phyloP scores from a whole-genome alignment of 2,329 filamentous ascomycete genomes.

The Xylariales sp. region DNA sequence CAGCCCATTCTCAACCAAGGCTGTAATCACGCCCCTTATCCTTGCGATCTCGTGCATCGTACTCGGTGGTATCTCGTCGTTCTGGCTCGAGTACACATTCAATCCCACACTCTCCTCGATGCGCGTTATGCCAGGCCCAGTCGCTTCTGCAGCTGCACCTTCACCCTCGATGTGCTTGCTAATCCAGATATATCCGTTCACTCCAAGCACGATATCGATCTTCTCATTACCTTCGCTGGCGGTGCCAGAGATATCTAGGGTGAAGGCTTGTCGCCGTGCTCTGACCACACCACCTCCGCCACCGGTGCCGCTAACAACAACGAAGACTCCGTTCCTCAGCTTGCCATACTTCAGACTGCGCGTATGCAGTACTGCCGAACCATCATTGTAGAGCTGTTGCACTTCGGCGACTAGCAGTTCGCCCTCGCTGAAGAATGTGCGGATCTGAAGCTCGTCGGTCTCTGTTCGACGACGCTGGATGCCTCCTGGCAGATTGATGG shows the following conservation, averaged over 20 bases:
- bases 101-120: slow-evolving; percentile 83
- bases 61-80: slow-evolving; percentile 72
- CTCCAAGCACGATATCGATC: slow-evolving; percentile 83
- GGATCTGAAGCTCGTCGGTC: slow-evolving; percentile 94
- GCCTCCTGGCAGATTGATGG: slow-evolving; percentile 92
- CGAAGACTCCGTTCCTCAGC: slow-evolving; percentile 86
- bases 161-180: slow-evolving; percentile 71
- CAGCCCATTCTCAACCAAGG: slow-evolving; percentile 75
- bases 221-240: slow-evolving; percentile 43
- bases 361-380: slow-evolving; percentile 83
- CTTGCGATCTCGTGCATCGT: slow-evolving; percentile 86
- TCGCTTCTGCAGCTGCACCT: slow-evolving; percentile 38
- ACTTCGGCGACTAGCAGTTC: slow-evolving; percentile 94
- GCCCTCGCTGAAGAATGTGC: slow-evolving; percentile 94
- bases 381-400: slow-evolving; percentile 81
- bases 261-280: slow-evolving; percentile 82
- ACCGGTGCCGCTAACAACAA: slow-evolving; percentile 74
- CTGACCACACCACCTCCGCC: slow-evolving; percentile 84
- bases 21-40: slow-evolving; percentile 73
- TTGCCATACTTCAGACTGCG: slow-evolving; percentile 91
- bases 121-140: slow-evolving; percentile 63
- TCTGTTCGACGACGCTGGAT: slow-evolving; percentile 88
- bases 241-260: slow-evolving; percentile 50
- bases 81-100: slow-evolving; percentile 91
- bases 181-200: slow-evolving; percentile 97